Evolutionary conservation across 306 rosid genomes (phyloP), one percentile per base, ranked within the genome.

Genomic region (Calophaca sinica): DNA sequence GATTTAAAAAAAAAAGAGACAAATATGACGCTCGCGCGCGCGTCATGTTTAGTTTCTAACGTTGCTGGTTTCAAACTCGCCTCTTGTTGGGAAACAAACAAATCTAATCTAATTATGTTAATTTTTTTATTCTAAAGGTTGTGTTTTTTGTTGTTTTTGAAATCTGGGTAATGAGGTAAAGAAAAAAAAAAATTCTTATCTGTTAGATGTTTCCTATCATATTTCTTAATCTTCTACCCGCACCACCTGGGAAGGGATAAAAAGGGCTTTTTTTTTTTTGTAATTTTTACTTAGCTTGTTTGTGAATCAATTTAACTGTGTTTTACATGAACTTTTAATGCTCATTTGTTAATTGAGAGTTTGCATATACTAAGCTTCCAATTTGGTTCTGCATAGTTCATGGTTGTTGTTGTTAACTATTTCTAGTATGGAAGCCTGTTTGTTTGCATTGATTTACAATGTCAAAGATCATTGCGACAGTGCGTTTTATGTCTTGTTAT

Each of bases 331-430:
- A 74, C 26, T 26, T n/a, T 5, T 15, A 54, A 2, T 1, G 9
- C 6, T 66, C 46, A 31, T 44, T 36, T 53, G 10, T 66, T n/a
- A 20, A 33, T 2, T 26, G 28, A 28, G 32, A 45, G 63, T 78
- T 70, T 44, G 26, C 14, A 12, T 52, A 49, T 64, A 38, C 54
- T 45, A 61, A 15, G 57, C 45, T 68, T 15, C 0, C 20, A 70
- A 29, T 61, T 49, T 61, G 67, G 20, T 58, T 64, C n/a, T 53
- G 14, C 72, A 73, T 70, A 60, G 62, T 53, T 81, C 73, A 69
- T 52, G 58, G 72, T 50, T 31, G 39, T 62, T 61, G 53, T 39
- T 42, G 38, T 7, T 46, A 38, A 36, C 31, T 29, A 4, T 67
- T 28, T 29, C 15, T 11, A 11, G 36, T 33, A 20, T 20, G 26